These are phyloP conservation scores for Cryphonectria japonica DNA, from an alignment of 2,329 filamentous ascomycete genomes.

Conservation along the genomic window DNA sequence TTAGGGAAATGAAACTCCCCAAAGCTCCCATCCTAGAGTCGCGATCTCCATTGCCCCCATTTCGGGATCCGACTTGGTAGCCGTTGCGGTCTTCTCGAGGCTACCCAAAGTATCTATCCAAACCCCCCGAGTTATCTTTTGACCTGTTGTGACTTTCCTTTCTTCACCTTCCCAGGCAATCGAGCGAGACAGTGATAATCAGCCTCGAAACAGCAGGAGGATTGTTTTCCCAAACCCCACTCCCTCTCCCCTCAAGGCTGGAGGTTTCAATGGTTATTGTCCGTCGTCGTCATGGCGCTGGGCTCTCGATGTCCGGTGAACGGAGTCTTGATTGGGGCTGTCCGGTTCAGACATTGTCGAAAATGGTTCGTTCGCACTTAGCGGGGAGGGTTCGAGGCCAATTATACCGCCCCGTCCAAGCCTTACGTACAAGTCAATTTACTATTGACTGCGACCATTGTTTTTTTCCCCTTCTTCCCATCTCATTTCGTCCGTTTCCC, in stretches of 20 bases:
- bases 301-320: slow-evolving; percentile 1
- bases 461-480: background rate
- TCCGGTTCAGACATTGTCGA: background rate
- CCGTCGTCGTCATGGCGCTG: background rate
- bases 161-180: slow-evolving; percentile 5
- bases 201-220: slow-evolving; percentile 18
- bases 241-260: background rate
- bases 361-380: background rate
- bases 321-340: slow-evolving; percentile 8
- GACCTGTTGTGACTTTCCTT: background rate
- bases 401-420: background rate
- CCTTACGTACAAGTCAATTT: background rate
- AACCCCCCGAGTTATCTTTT: slow-evolving; percentile 9
- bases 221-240: background rate
- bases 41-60: background rate
- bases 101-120: background rate
- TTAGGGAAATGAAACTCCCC: background rate
- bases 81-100: background rate
- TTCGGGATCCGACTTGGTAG: slow-evolving; percentile 16
- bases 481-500: background rate
- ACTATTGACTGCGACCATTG: background rate
- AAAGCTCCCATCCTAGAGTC: background rate
- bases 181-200: background rate
- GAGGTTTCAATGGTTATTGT: background rate
- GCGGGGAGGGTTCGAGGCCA: background rate